Conservation (phyloP, 139 green algal species). For the Chlorella sp. region DNA sequence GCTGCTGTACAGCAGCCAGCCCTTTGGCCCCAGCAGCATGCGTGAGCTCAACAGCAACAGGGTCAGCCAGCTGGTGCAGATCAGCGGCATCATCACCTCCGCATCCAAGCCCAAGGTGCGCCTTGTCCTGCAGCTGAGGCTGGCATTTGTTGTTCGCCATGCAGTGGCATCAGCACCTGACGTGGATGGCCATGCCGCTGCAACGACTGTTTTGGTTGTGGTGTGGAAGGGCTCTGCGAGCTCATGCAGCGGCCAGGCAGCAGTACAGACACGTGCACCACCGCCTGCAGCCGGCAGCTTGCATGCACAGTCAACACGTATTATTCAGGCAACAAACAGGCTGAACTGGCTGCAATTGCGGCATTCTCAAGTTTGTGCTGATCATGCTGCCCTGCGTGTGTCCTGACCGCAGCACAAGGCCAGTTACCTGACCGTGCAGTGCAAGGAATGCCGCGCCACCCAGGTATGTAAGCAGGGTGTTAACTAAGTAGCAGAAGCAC, state of each 20-base stretch:
- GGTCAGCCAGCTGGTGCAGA: conserved; percentile 87
- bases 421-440: conserved; percentile 81
- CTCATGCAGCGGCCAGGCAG: too few species aligned
- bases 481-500: too few species aligned
- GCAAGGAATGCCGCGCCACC: too few species aligned
- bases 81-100: conserved; percentile 93
- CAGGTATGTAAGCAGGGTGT: too few species aligned
- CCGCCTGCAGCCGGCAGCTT: neutral
- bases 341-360: too few species aligned
- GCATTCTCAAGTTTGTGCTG: too few species aligned
- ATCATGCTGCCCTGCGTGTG: too few species aligned
- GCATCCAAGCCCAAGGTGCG: conserved; percentile 73
- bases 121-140: neutral
- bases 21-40: conserved; percentile 32
- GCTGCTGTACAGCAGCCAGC: conserved; percentile 52
- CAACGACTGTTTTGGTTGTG: neutral
- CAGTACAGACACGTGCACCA: neutral
- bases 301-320: too few species aligned
- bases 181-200: neutral
- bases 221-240: too few species aligned
- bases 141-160: neutral
- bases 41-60: conserved; percentile 63
- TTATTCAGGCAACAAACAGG: too few species aligned
- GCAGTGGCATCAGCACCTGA: neutral
- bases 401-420: conserved; percentile 93